Base-by-base conservation (phyloP, 495 filamentous ascomycete species). In the Hyaloscypha bicolor region DNA sequence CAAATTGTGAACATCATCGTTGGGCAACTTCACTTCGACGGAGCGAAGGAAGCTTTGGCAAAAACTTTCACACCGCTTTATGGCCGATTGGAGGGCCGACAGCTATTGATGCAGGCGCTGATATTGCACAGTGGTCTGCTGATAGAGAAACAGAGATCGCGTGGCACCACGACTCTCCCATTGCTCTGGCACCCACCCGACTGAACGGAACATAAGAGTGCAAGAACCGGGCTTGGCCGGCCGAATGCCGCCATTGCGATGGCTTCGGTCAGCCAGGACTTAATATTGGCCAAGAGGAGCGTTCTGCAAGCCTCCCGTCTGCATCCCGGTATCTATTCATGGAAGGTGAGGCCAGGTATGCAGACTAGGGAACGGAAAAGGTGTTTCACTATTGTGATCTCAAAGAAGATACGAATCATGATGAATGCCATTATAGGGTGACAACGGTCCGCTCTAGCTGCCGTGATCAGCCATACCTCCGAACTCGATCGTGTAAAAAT, bases 101-200 rank as follows among this genome's bases (percentile, higher is more conserved):
- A 55, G 19, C 51, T 19, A 22, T 30, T 16, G 32, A 22, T 55
- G 57, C 58, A 48, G 57, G 19, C 33, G 33, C 14, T 29, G 35
- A 32, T 62, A 48, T 58, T 58, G 63, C 19, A 66, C 39, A 35
- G 12, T 48, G 57, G 58, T 65, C 63, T 62, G 68, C 63, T 69
- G 68, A 69, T 69, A 14, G 16, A 45, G 3, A 59, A 33, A 12
- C 11, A 19, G 11, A 14, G 6, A 19, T 19, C 53, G 14, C 48
- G 35, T 29, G 25, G 60, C 60, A 22, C 65, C 59, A 58, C 35
- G 42, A 48, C 16, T 8, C 53, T 35, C 51, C 51, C 60, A 11
- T 16, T 29, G 6, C 48, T 55, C 19, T 52, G 64, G 64, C 62
- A 55, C 9, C 4, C 32, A 37, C 55, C 55, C 64, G 31, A 55